Percentiles rank a stretch among this genome's conserved stretches.
phyloP scores from a whole-genome alignment of 2,329 filamentous ascomycete species.

The Pezicula radicicola region DNA sequence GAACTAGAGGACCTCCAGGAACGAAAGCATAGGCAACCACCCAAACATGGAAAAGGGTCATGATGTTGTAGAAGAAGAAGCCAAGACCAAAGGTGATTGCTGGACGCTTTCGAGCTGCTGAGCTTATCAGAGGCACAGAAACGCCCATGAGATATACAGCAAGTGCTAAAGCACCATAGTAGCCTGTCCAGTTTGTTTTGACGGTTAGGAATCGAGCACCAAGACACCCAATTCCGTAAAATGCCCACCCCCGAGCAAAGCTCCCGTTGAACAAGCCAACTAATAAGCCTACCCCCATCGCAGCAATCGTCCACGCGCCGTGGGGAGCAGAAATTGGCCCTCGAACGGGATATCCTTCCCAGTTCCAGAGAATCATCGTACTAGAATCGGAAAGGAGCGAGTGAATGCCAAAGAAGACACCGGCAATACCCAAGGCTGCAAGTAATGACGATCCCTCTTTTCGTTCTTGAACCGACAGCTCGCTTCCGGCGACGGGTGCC shows the following conservation, averaged over 20 bases:
- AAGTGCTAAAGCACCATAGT: constrained; percentile 74
- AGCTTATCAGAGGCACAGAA: constrained; percentile 70
- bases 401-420: constrained; percentile 84
- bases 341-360: constrained; percentile 90
- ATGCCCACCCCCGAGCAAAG: constrained; percentile 73
- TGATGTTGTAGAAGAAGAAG: constrained; percentile 87
- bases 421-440: constrained; percentile 75
- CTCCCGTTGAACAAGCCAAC: constrained; percentile 72
- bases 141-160: constrained; percentile 81
- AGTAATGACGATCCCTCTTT: constrained; percentile 67
- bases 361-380: constrained; percentile 98
- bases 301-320: constrained; percentile 79
- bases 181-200: constrained; percentile 82
- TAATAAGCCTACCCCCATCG: constrained; percentile 80
- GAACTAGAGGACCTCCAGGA: constrained; percentile 85
- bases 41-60: constrained; percentile 98
- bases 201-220: constrained; percentile 77
- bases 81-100: constrained; percentile 81
- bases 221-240: constrained; percentile 73
- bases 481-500: constrained; percentile 42
- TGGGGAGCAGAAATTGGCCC: constrained; percentile 89
- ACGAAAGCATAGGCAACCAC: constrained; percentile 98
- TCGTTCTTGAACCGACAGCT: constrained; percentile 43
- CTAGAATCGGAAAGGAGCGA: constrained; percentile 94
- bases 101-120: constrained; percentile 74